A percentile compares a stretch with the other conserved stretches of the same genome.
These are phyloP conservation scores for Xylariaceae sp. DNA, from an alignment of 2,329 filamentous ascomycete species.

Conservation along the genomic window DNA sequence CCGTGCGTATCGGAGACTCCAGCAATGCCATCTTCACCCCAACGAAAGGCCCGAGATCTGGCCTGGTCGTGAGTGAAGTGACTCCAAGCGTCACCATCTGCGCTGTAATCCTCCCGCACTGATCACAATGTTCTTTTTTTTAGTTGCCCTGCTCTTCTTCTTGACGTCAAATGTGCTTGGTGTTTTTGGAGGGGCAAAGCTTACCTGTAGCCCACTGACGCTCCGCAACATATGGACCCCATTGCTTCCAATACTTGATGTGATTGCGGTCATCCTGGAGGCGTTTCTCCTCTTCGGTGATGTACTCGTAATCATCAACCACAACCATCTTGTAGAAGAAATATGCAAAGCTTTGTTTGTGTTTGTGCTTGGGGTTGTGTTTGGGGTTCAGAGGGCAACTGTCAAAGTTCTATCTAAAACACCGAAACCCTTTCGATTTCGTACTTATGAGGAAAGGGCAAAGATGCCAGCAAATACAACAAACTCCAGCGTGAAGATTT, in stretches of 20 bases:
- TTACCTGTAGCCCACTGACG: constrained; percentile 90
- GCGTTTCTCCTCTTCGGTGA: constrained; percentile 85
- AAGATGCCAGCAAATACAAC: background rate
- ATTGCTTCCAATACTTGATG: constrained; percentile 95
- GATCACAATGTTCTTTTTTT: constrained; percentile 9
- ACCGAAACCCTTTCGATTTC: too few relatives aligned
- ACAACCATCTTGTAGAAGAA: constrained; percentile 64
- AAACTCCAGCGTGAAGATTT: background rate
- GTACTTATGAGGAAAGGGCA: background rate
- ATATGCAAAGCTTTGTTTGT: background rate
- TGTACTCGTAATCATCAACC: constrained; percentile 79
- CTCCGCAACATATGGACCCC: constrained; percentile 91
- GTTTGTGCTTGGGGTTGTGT: background rate
- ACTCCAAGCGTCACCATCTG: constrained; percentile 91
- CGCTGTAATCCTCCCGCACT: constrained; percentile 88
- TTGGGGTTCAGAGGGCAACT: background rate
- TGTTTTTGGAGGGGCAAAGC: constrained; percentile 20
- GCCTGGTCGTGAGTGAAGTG: constrained; percentile 94
- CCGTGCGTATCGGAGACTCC: constrained; percentile 90
- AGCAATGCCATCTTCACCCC: constrained; percentile 96
- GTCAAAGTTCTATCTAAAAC: background rate
- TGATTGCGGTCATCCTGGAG: constrained; percentile 79
- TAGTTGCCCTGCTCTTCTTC: background rate
- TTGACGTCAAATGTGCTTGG: constrained; percentile 5
- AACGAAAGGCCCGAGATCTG: constrained; percentile 80